Base-by-base conservation (phyloP, 1,284 basidiomycete genomes). In the Neolentinus lepideus region DNA sequence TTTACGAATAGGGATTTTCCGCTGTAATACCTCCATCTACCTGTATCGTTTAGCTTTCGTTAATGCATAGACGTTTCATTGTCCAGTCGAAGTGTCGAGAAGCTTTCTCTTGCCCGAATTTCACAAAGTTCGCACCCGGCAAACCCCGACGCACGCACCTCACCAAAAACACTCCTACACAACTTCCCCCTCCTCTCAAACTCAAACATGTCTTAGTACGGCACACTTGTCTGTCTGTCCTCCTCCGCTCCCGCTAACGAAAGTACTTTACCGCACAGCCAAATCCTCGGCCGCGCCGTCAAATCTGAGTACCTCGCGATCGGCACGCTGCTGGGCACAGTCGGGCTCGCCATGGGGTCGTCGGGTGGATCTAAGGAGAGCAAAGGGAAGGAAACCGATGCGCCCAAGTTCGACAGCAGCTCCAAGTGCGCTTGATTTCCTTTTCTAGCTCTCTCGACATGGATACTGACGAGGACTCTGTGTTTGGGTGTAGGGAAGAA, bases 281-380 rank as follows among this genome's bases (percentile, higher is more conserved):
- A 78, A 55, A 84, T 91, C 65, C 69, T 89, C 60, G 88, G 88
- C 68, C 85, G 86, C 63, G 79, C 76, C 66, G 76, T 91, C 65
- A 88, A 86, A 75, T 85, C 80, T 66, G 86, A 90, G 74, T 84
- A 88, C 75, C 78, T 91, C 61, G 79, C 85, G 19, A 74, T 90
- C 57, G 83, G 79, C 57, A 83, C 84, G 47, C 77, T 90, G 58
- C 67, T 76, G 53, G 71, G 74, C 52, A 75, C 80, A 53, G 79
- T 79, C 57, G 76, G 76, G 45, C 64, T 75, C 62, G 78, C 78
- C 51, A 76, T 72, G 61, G 75, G 80, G 51, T 71, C 80, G 54
- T 74, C 75, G 57, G 71, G 77, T 54, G 80, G 81, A 56, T 73
- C 70, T 54, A 83, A 80, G 66, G 70, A 77, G 11, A 69, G 78